phyloP scores from a whole-genome alignment of 768 basidiomycete species.

The Amanita muscaria region DNA sequence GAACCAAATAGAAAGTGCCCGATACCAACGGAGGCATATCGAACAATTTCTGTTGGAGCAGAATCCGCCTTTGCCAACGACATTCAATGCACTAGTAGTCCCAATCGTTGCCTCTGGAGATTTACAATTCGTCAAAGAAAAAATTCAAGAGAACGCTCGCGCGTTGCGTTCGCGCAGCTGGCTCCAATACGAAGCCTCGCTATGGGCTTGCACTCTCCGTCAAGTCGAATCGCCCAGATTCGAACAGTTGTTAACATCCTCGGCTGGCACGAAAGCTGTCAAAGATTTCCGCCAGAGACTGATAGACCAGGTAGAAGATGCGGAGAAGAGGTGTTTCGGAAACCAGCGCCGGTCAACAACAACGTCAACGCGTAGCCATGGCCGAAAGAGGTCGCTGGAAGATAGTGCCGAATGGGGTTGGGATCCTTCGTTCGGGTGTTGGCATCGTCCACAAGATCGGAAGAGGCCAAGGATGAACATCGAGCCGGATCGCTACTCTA shows the following conservation, averaged over 20 bases:
- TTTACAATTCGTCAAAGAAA: conserved; percentile 12
- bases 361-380: no score
- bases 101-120: conserved; percentile 9
- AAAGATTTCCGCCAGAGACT: conserved; percentile 30
- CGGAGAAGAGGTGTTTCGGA: conserved; percentile 41
- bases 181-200: conserved; percentile 36
- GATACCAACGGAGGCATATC: background rate
- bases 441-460: background rate
- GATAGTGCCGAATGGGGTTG: background rate
- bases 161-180: conserved; percentile 27
- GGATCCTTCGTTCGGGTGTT: conserved; percentile 4
- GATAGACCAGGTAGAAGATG: conserved; percentile 40
- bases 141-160: conserved; percentile 17
- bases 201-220: conserved; percentile 43
- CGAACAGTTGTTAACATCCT: conserved; percentile 13
- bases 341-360: background rate
- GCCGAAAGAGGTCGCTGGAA: no score
- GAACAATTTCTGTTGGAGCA: conserved; percentile 9
- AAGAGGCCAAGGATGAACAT: background rate
- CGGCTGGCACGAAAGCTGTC: conserved; percentile 17
- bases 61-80: conserved; percentile 18
- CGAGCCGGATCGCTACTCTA: background rate
- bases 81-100: conserved; percentile 14
- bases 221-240: conserved; percentile 31
- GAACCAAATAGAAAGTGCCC: background rate